Percentiles rank a stretch among this genome's conserved stretches.
phyloP scores from a whole-genome alignment of 345 rosid genomes.

The Eucalyptus pumila region DNA sequence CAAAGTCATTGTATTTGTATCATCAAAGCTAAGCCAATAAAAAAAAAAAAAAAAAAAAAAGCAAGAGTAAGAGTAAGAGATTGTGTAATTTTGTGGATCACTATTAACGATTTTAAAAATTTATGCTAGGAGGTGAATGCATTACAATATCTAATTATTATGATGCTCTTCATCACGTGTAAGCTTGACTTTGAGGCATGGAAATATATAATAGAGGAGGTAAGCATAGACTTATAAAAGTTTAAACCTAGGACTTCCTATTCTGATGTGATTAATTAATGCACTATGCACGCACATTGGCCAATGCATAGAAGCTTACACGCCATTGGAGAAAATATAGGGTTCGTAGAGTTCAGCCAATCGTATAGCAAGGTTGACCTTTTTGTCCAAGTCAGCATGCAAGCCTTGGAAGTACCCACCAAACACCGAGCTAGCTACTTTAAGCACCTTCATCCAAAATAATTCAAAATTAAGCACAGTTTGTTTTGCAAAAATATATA shows the following conservation, averaged over 20 bases:
- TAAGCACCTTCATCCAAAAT: too few relatives aligned
- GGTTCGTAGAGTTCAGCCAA: slow-evolving; percentile 20
- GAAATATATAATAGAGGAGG: neutral
- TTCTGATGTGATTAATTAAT: neutral
- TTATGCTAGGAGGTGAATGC: neutral
- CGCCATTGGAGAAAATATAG: slow-evolving; percentile 18
- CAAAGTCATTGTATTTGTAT: too few relatives aligned
- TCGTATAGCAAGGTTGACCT: slow-evolving; percentile 7
- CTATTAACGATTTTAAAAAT: neutral
- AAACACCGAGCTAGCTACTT: too few relatives aligned
- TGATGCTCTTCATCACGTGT: neutral
- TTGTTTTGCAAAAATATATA: too few relatives aligned
- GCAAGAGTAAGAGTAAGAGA: too few relatives aligned
- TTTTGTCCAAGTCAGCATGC: neutral
- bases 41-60: too few relatives aligned
- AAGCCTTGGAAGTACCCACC: too few relatives aligned
- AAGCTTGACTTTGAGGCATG: neutral
- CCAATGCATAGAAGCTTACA: neutral
- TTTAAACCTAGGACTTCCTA: neutral
- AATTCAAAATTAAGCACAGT: too few relatives aligned
- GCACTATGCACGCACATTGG: neutral
- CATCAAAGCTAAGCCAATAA: too few relatives aligned
- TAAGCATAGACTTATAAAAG: neutral
- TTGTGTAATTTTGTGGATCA: neutral
- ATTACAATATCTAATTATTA: neutral